Base-by-base conservation (phyloP, 192 early-diverging fungal species). In the Coemansia asiatica region DNA sequence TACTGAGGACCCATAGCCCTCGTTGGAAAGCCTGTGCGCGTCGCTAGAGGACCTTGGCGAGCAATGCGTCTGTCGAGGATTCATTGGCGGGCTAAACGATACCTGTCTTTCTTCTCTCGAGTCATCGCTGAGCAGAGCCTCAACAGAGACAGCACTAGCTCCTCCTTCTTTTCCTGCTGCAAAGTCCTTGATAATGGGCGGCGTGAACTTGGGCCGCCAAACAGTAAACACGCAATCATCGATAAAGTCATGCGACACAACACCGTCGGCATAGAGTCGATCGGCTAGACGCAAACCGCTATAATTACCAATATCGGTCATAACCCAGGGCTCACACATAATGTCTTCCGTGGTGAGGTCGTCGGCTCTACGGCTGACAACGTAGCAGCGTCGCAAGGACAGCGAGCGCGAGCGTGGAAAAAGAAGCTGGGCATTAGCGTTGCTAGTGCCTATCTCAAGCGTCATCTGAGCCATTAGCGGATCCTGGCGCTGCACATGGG, bases 231-330 rank as follows among this genome's bases (percentile, higher is more conserved):
- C 64, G 26, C 79, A 82, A 40, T 82, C 74, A 40, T 68, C 66
- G 29, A 75, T 71, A 38, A 76, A 67, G 61, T 82, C 79, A n/a
- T 75, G 74, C 28, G 74, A 73, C 2, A 76, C 49, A 8, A 69
- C 54, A 15, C 79, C 79, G n/a, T 82, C 79, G 5, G 70, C 79
- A 29, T 76, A 82, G 6, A 82, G 46, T 3, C 79, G 74, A 28
- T 81, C 78, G 7, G 78, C 78, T 44, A 81, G 66, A 6, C 78
- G 73, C 59, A 81, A 60, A 0, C 78, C 78, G 23, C 58, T 72
- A 63, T 81, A 75, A 61, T 81, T 81, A 44, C 78, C 73, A 62
- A 81, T 81, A 29, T 81, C 78, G 12, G 78, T 81, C 69, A 75
- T 75, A 2, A 81, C 78, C 78, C 78, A 81, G 16, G 78, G 78